phyloP scores from a whole-genome alignment of 805 yeast genomes.

The Metschnikowia amazonensis region DNA sequence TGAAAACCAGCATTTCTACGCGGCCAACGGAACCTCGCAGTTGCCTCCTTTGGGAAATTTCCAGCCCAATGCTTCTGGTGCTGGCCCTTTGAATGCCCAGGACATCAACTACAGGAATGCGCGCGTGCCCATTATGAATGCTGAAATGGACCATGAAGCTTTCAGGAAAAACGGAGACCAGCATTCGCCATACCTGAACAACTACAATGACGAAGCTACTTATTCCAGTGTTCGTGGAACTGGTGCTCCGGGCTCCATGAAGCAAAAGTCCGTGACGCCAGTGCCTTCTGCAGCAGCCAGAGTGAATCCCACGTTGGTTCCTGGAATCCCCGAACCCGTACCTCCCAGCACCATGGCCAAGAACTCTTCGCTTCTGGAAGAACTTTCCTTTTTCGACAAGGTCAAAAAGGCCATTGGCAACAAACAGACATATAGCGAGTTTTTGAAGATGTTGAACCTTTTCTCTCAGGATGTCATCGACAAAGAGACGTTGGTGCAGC shows the following conservation, averaged over 20 bases:
- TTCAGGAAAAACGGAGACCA: conserved; percentile 20
- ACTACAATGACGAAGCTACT: conserved; percentile 44
- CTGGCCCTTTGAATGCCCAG: conserved; percentile 26
- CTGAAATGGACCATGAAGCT: conserved; percentile 9
- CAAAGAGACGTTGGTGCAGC: conserved; percentile 71
- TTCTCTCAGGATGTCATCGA: conserved; percentile 90
- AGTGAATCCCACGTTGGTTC: conserved; percentile 64
- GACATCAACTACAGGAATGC: conserved; percentile 23
- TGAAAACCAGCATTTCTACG: conserved; percentile 16
- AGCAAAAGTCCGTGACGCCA: conserved; percentile 14
- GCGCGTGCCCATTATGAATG: conserved; percentile 1
- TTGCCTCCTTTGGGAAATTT: conserved; percentile 88
- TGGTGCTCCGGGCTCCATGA: conserved; percentile 16
- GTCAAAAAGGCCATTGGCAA: conserved; percentile 85
- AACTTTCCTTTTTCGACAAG: conserved; percentile 84
- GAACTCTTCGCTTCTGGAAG: conserved; percentile 69
- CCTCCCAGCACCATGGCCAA: conserved; percentile 43
- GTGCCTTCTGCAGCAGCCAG: conserved; percentile 26
- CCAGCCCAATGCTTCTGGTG: conserved; percentile 56
- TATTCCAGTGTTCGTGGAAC: conserved; percentile 45
- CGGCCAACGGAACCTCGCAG: conserved; percentile 37
- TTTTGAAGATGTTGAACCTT: conserved; percentile 79
- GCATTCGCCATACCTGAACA: conserved; percentile 28
- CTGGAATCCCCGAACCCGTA: conserved; percentile 83
- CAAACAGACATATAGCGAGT: conserved; percentile 88